These are phyloP conservation scores for Pseudophaeomoniella oleicola DNA, from an alignment of 2,329 filamentous ascomycete genomes.

Conservation along the genomic window DNA sequence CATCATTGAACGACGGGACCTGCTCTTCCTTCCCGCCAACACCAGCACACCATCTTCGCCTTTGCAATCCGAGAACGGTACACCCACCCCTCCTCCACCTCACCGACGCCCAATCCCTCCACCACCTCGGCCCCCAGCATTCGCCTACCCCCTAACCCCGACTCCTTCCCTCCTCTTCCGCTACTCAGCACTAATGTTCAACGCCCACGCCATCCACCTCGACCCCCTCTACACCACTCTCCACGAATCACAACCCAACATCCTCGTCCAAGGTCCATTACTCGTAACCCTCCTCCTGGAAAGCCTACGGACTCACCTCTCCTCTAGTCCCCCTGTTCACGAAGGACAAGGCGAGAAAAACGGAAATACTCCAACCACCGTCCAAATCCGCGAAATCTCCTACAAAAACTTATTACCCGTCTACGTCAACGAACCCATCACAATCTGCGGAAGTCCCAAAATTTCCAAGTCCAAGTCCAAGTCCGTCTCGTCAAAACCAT, in stretches of 20 bases:
- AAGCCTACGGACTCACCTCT: slow-evolving; percentile 43
- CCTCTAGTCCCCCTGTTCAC: slow-evolving; percentile 14
- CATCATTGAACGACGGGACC: slow-evolving; percentile 43
- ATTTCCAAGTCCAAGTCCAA: too few relatives aligned
- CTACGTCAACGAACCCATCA: slow-evolving; percentile 58
- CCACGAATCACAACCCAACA: slow-evolving; percentile 58
- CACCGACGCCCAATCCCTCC: neutral
- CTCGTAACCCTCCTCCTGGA: slow-evolving; percentile 63
- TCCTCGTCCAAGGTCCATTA: slow-evolving; percentile 80
- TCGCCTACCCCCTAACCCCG: slow-evolving; percentile 48
- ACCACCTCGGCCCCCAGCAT: slow-evolving; percentile 32
- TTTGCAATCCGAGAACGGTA: too few relatives aligned
- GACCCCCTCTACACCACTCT: slow-evolving; percentile 55
- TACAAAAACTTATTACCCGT: slow-evolving; percentile 76
- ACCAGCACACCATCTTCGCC: slow-evolving; percentile 1
- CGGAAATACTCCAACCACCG: neutral
- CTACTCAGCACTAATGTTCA: slow-evolving; percentile 82
- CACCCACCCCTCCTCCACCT: too few relatives aligned
- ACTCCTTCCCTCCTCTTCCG: slow-evolving; percentile 65
- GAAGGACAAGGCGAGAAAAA: neutral
- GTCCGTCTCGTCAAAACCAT: too few relatives aligned
- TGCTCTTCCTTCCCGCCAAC: slow-evolving; percentile 44
- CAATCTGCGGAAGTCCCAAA: slow-evolving; percentile 46
- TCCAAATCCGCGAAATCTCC: slow-evolving; percentile 33
- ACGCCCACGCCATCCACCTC: slow-evolving; percentile 82